Evolutionary conservation across 345 rosid genomes (phyloP).

Genomic region (Eucalyptus victrix): DNA sequence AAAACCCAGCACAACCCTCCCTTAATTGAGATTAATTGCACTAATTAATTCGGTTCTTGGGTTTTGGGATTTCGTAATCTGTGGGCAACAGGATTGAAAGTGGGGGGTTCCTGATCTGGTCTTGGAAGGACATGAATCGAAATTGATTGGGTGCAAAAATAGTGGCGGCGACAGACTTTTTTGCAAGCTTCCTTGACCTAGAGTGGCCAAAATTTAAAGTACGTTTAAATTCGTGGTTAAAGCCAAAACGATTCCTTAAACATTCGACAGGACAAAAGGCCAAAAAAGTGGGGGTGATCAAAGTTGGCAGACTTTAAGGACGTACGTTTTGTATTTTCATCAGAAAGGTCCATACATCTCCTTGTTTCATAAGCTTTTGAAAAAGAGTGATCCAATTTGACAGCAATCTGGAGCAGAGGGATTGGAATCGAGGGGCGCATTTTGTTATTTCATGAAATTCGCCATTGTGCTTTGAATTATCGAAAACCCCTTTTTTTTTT

Average conservation of each 20-base stretch:
- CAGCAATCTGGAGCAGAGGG: neutral
- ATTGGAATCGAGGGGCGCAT: neutral
- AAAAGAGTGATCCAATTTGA: neutral
- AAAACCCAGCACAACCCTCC: neutral
- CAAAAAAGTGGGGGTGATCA: neutral
- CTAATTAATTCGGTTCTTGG: neutral
- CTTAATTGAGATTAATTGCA: neutral
- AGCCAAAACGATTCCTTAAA: neutral
- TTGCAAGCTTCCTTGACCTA: neutral
- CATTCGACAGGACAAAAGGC: neutral
- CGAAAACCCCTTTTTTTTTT: neutral
- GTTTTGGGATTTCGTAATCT: neutral
- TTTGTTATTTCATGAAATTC: neutral
- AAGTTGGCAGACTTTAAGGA: neutral
- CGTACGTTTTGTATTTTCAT: neutral
- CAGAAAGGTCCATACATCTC: neutral
- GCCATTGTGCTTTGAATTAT: neutral
- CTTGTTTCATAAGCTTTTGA: neutral
- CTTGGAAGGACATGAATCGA: neutral
- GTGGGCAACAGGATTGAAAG: neutral
- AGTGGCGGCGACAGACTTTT: neutral
- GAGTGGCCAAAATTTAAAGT: neutral
- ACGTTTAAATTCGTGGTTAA: neutral
- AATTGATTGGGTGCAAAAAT: neutral
- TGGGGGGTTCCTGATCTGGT: neutral